Percentiles rank a stretch among this genome's conserved stretches.
Conservation (phyloP, 1,139 yeast species). For the Meyerozyma athensensis region DNA sequence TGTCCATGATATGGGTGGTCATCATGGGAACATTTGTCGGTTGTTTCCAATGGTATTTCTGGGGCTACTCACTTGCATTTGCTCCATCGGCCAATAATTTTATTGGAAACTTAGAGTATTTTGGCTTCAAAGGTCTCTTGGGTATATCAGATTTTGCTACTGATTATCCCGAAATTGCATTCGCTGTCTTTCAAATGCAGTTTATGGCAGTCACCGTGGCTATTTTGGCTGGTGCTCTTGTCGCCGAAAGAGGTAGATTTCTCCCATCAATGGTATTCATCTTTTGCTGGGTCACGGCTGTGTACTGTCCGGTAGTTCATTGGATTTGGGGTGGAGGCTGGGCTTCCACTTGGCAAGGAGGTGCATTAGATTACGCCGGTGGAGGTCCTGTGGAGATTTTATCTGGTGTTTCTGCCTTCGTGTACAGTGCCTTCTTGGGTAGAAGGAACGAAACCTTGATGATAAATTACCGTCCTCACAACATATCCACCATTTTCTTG, state of each 20-base stretch:
- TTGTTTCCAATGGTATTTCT: slow-evolving; percentile 89
- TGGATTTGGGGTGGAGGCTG: slow-evolving; percentile 98
- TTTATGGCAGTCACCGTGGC: slow-evolving; percentile 87
- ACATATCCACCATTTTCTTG: slow-evolving; percentile 77
- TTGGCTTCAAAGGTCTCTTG: slow-evolving; percentile 73
- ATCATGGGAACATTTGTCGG: slow-evolving; percentile 76
- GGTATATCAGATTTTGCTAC: slow-evolving; percentile 42
- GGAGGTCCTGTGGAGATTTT: slow-evolving; percentile 96
- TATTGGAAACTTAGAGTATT: slow-evolving; percentile 79
- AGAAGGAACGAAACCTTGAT: slow-evolving; percentile 77
- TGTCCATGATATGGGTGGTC: slow-evolving; percentile 82
- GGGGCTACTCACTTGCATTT: slow-evolving; percentile 95
- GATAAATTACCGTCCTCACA: slow-evolving; percentile 92
- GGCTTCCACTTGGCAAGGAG: slow-evolving; percentile 73
- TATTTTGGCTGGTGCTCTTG: slow-evolving; percentile 85
- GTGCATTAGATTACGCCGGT: slow-evolving; percentile 94
- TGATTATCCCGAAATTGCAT: slow-evolving; percentile 76
- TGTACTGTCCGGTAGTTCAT: slow-evolving; percentile 87
- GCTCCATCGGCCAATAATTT: slow-evolving; percentile 70
- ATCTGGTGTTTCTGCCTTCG: slow-evolving; percentile 88
- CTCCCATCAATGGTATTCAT: slow-evolving; percentile 79
- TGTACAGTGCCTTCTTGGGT: slow-evolving; percentile 77
- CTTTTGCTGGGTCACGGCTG: slow-evolving; percentile 86
- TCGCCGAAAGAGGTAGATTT: slow-evolving; percentile 87
- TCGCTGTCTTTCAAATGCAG: slow-evolving; percentile 86